Evolutionary conservation across 495 filamentous ascomycete genomes (phyloP), one percentile per base, ranked within the genome.

Genomic region (Xylaria bambusicola): DNA sequence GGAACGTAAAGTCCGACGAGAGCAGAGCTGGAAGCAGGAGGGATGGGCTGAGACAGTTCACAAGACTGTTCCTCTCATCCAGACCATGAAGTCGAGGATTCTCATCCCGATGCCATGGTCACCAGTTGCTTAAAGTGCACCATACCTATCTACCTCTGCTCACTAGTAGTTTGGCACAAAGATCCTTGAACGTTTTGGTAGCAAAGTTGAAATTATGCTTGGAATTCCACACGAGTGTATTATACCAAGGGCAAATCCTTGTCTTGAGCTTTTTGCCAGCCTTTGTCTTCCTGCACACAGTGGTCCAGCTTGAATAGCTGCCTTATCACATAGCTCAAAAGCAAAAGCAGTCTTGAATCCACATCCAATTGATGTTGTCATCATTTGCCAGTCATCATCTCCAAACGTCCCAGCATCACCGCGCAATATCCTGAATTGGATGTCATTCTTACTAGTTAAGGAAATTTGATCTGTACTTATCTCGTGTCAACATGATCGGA

Each of bases 31-130:
- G 94, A 84, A 86, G 53, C 86, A 96, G 40, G 88, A 95, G 61
- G 95, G 94, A 17, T 98, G 94, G 94, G 91, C 91, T 13, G 92
- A 97, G 66, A 98, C 94, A 35, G 94, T 98, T 35, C 94, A 98
- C 77, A 96, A 96, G 82, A 98, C 94, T 1, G 95, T 98, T 40
- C 94, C 94, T 18, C 80, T 98, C 52, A 98, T 98, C 68, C 92
- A 95, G 80, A 87, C 77, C 55, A 98, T 98, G 94, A 89, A 93
- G 81, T 94, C 90, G 71, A 81, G 89, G 70, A 92, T 98, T 67
- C 71, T 98, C 67, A 88, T 98, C 56, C 92, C 95, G 4, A 91
- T 96, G 89, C 88, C 91, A 7, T 98, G 94, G 94, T 93, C 89
- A 63, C 92, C 94, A 6, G 91, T 98, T 51, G 88, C 88, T 61